Conservation (phyloP, 768 basidiomycete species). For the Leucocoprinus sp. region DNA sequence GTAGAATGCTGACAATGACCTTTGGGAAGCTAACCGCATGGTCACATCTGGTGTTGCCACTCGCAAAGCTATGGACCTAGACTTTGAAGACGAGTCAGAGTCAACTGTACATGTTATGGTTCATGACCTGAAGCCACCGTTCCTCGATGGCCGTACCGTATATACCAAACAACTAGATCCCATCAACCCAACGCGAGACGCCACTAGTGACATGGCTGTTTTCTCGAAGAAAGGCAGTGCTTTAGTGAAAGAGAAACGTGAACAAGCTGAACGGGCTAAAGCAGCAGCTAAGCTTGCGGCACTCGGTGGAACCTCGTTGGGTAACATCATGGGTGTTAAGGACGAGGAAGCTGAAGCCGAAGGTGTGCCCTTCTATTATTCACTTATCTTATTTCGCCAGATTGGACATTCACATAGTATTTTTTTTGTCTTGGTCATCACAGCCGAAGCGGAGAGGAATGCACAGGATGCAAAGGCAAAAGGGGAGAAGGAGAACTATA, state of each 20-base stretch:
- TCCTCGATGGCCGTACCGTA: constrained; percentile 92
- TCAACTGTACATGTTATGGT: constrained; percentile 97
- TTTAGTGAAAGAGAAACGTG: constrained; percentile 91
- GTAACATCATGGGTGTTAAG: constrained; percentile 96
- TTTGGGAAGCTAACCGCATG: constrained; percentile 99
- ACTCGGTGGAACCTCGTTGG: constrained; percentile 87
- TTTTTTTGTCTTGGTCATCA: constrained; percentile 23
- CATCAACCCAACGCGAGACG: constrained; percentile 92
- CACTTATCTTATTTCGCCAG: constrained; percentile 25
- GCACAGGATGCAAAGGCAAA: constrained; percentile 45
- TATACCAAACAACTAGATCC: constrained; percentile 97
- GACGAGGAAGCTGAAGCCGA: constrained; percentile 92
- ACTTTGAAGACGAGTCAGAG: constrained; percentile 94
- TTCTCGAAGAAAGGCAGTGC: constrained; percentile 97
- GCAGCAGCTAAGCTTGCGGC: constrained; percentile 93
- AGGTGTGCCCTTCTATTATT: constrained; percentile 44
- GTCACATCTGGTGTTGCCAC: constrained; percentile 91
- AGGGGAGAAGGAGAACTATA: constrained; percentile 64
- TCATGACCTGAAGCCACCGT: constrained; percentile 95
- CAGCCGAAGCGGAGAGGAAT: constrained; percentile 50
- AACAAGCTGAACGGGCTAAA: constrained; percentile 92
- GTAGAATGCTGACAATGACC: constrained; percentile 96
- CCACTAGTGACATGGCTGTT: constrained; percentile 88
- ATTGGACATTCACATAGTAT: constrained; percentile 77
- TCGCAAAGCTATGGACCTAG: constrained; percentile 78